Evolutionary conservation across 306 rosid genomes (phyloP), one percentile per base, ranked within the genome.

Genomic region (Cucumis cinereus): DNA sequence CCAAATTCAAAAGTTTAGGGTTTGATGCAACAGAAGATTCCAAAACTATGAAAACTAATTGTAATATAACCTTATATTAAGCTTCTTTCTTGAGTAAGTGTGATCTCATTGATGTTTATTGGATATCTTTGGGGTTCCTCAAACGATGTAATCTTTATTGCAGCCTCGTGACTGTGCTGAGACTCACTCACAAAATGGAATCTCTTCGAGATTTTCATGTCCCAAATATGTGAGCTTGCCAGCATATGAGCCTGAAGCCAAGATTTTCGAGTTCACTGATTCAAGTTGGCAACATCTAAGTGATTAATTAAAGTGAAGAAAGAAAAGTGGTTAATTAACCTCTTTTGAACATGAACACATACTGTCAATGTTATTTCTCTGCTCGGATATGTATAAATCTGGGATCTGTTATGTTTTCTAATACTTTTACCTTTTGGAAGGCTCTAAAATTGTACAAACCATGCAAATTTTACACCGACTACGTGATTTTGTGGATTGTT

Each of bases 81-180:
- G 13, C 13, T 12, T 45, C 6, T 16, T 45, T 45, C 17, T 45
- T 45, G 17, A 14, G 16, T 45, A 47, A 6, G 41, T 17, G 8
- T 43, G 75, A 56, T 33, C 68, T 36, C 38, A 10, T 6, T 3
- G 6, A 40, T 40, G 16, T 67, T 73, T 43, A 22, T 64, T 8
- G 49, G 36, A 67, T 20, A 22, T 68, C 2, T 56, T 12, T 33
- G 22, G 33, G 10, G 40, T 47, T 70, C 11, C 20, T 26, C 24
- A 23, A 70, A 47, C 45, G 12, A 6, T 47, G 4, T 24, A 8
- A 8, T 26, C 79, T 17, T 71, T 75, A 30, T 74, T 82, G 84
- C 91, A 94, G 98, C 96, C 93, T 77, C 91, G 97, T 14, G 96
- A 92, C 74, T 94, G 99, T 81, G 84, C 33, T 52, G 16, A 10